Evolutionary conservation across 176 grass and related monocot genomes (phyloP), one percentile per base, ranked within the genome.

Genomic region (Oryza meridionalis): DNA sequence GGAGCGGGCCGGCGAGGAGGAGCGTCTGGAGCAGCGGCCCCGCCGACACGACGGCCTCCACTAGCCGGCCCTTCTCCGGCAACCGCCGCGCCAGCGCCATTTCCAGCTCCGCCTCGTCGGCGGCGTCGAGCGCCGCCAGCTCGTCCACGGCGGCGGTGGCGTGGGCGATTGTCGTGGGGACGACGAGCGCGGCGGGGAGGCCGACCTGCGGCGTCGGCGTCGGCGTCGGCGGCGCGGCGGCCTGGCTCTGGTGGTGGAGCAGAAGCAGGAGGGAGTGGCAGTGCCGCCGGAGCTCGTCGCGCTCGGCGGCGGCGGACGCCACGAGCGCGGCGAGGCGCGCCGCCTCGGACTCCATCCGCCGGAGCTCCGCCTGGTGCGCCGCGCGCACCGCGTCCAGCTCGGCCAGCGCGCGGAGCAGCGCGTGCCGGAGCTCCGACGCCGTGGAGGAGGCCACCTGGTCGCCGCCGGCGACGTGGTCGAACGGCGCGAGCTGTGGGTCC

Each of bases 1-100:
- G 96, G n/a, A 99, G 94, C 27, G 96, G 93, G 0, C 93, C 96
- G 21, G 96, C 92, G 31, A 99, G 86, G 70, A 99, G 84, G 0
- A 99, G 96, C 0, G 93, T 99, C 70, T 99, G 93, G 1, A 99
- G 87, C 15, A 99, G 83, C 21, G 96, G 96, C 3, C 96, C 96
- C 0, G 96, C 91, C 3, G 87, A 88, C 31, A 99, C 88, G 69
- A 99, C 93, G 1, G 96, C 96, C 83, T 99, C 93, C 78, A 99
- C 93, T 31, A 99, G 77, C 15, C 85, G 86, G 0, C 96, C 96
- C 71, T 92, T 95, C 81, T 94, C 96, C 2, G 96, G 96, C 61
- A 99, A 78, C 19, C 91, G 81, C 69, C 90, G 81, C 65, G 82
- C 87, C 14, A 84, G 42, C 47, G 89, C 93, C 85, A 86, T 85